Evolutionary conservation across 768 basidiomycete species (phyloP), one percentile per base, ranked within the genome.

Genomic region (Lentinula raphanica): DNA sequence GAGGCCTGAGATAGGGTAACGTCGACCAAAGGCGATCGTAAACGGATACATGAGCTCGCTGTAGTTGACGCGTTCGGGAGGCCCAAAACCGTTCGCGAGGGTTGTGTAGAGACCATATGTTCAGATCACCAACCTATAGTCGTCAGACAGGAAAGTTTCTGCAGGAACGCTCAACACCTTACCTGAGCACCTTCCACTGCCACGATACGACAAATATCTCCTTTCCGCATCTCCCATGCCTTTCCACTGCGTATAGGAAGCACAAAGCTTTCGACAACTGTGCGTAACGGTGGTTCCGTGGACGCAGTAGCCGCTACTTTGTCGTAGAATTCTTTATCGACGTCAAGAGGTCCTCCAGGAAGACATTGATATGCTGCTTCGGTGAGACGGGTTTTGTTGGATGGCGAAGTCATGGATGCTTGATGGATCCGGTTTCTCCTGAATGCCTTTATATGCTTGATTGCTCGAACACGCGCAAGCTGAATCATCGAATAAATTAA

Each of bases 1-100:
- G 54, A 12, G 65, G 61, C 15, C 65, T 64, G 19, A 66, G 53
- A 50, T 62, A 65, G n/a, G 65, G 65, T 13, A 66, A 60, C 31
- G 62, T 66, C 21, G 64, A 64, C 65, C 65, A 66, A 48, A 66
- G 65, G 21, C 64, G 63, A 58, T 66, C 65, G 49, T 66, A 64
- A 8, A 62, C 59, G 25, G 64, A 60, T 23, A 66, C 64, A 45
- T 64, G 65, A 28, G 65, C 64, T 19, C 58, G 57, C 42, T 66
- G 65, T 15, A 66, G 64, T 45, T 66, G 65, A 28, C 65, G 61
- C 45, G 65, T 66, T 17, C 65, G 58, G 3, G 65, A 54, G 25
- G 65, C 65, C 65, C 65, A 66, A 35, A 66, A 60, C 23, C 59
- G 58, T 58, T 65, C 60, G 31, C 48, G 46, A 40, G 60, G 59